phyloP scores from a whole-genome alignment of 1,139 yeast genomes.

The Saccharomycopsis hybrid region DNA sequence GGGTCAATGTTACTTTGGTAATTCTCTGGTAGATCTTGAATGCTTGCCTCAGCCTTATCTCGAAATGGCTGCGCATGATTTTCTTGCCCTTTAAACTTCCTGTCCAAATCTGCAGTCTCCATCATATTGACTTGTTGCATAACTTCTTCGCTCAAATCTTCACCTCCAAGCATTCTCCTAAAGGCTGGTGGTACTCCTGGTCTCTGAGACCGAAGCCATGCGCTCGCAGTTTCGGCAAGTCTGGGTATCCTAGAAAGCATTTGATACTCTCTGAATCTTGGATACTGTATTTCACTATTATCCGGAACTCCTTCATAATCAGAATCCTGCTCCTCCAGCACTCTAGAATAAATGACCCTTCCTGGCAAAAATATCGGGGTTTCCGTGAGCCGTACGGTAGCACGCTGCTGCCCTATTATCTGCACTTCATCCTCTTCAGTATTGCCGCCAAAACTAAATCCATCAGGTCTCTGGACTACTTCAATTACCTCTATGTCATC shows the following conservation, averaged over 20 bases:
- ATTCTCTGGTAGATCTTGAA: slow-evolving; percentile 9
- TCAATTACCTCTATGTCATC: slow-evolving; percentile 4
- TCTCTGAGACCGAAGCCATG: not conserved
- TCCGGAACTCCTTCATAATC: slow-evolving; percentile 1
- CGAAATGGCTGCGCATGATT: slow-evolving; percentile 11
- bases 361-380: slow-evolving; percentile 16
- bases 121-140: slow-evolving; percentile 7
- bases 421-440: slow-evolving; percentile 17
- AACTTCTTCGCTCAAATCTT: slow-evolving; percentile 11
- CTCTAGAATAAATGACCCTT: not conserved
- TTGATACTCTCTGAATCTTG: slow-evolving; percentile 11
- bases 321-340: not conserved
- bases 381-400: slow-evolving; percentile 12
- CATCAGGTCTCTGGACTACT: not conserved
- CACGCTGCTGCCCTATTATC: slow-evolving; percentile 16
- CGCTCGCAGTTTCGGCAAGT: not conserved
- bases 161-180: not conserved
- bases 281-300: not conserved
- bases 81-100: slow-evolving; percentile 12
- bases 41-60: slow-evolving; percentile 6
- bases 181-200: not conserved
- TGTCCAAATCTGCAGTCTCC: slow-evolving; percentile 13
- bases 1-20: slow-evolving; percentile 6
- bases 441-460: not conserved
- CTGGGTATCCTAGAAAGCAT: not conserved